phyloP scores from a whole-genome alignment of 306 rosid genomes.

The Vachellia collinsii region DNA sequence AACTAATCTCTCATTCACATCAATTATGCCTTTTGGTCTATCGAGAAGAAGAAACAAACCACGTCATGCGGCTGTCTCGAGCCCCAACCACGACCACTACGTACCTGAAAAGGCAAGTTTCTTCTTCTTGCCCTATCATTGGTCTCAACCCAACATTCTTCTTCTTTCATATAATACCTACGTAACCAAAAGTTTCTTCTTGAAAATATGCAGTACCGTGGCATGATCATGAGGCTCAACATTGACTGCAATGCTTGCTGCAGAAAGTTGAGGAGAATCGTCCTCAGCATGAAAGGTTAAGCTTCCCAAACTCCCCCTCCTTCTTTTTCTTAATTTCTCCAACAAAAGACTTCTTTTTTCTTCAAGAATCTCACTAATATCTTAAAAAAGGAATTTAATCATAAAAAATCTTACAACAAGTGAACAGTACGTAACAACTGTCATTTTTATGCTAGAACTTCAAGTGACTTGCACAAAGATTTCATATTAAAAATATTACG shows the following conservation, averaged over 20 bases:
- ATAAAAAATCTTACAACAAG: too few species aligned
- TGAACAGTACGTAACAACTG: too few species aligned
- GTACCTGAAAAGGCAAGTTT: constrained; percentile 56
- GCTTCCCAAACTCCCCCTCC: not conserved
- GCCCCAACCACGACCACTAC: constrained; percentile 21
- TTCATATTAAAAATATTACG: too few species aligned
- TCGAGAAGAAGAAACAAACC: constrained; percentile 24
- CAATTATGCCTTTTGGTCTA: constrained; percentile 14
- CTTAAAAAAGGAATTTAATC: too few species aligned
- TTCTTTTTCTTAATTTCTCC: too few species aligned
- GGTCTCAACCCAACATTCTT: too few species aligned
- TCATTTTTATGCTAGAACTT: too few species aligned
- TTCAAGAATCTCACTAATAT: too few species aligned
- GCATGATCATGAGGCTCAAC: constrained; percentile 62
- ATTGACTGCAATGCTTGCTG: constrained; percentile 61
- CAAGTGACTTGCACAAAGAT: too few species aligned
- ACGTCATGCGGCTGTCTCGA: constrained; percentile 15
- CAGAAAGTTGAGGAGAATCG: constrained; percentile 50
- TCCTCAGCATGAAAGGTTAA: constrained; percentile 55
- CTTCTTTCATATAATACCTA: too few species aligned
- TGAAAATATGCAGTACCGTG: constrained; percentile 46
- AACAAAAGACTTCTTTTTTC: too few species aligned
- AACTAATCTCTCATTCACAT: not conserved
- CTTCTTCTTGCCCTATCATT: too few species aligned
- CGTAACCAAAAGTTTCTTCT: not conserved